phyloP scores from a whole-genome alignment of 2,329 filamentous ascomycete species.

The Massarina eburnea region DNA sequence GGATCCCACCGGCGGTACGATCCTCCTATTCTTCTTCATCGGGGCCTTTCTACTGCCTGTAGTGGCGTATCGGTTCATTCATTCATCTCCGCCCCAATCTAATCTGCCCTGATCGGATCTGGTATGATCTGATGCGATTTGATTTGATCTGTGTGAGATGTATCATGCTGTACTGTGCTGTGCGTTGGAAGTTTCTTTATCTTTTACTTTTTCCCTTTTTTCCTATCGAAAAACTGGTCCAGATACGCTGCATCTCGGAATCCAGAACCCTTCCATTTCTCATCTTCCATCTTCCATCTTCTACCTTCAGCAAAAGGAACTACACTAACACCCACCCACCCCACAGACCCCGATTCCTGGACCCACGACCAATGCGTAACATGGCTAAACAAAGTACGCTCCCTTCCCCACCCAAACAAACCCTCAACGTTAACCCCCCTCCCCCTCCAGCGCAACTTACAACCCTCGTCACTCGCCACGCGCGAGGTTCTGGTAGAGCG shows the following conservation, averaged over 20 bases:
- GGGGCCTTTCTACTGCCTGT: not conserved
- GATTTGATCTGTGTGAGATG: not conserved
- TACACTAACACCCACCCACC: not conserved
- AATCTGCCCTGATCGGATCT: not conserved
- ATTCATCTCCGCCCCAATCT: no score
- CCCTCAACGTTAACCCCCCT: not conserved
- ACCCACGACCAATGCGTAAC: constrained; percentile 74
- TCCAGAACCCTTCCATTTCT: not conserved
- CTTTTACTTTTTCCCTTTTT: no score
- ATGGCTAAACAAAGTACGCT: constrained; percentile 78
- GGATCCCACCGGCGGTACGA: constrained; percentile 76
- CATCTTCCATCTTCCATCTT: constrained; percentile 1
- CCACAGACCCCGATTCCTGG: constrained; percentile 68
- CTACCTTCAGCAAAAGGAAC: not conserved
- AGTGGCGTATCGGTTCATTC: not conserved
- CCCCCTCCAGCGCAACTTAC: constrained; percentile 59
- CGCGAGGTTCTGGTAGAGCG: constrained; percentile 67
- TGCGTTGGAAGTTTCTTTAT: not conserved
- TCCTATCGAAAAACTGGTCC: no score
- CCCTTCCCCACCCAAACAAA: not conserved
- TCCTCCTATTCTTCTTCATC: constrained; percentile 2
- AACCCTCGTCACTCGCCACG: constrained; percentile 61
- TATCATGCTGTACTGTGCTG: not conserved
- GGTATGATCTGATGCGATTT: not conserved
- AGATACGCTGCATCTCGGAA: no score